phyloP scores from a whole-genome alignment of 2,329 filamentous ascomycete genomes.

The Aspergillus terreus region DNA sequence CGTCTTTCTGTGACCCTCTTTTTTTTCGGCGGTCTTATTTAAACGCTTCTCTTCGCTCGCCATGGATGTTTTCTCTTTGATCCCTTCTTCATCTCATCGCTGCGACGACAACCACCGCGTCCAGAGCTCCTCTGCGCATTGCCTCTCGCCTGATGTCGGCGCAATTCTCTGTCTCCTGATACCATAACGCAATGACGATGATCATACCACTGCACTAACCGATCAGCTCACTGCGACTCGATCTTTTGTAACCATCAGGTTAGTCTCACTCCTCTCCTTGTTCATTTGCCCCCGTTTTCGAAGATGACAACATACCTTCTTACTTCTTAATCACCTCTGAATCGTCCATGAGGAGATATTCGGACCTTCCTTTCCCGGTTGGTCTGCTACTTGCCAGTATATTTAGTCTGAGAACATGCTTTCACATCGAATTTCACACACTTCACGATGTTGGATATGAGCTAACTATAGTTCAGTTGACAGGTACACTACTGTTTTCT shows the following conservation, averaged over 20 bases:
- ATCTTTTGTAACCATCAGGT: slow-evolving; percentile 13
- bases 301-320: slow-evolving; percentile 58
- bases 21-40: slow-evolving; percentile 10
- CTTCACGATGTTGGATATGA: too few species aligned
- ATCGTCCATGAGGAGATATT: slow-evolving; percentile 64
- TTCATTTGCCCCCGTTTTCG: slow-evolving; percentile 20
- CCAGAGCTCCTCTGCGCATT: too few species aligned
- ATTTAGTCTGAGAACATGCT: slow-evolving; percentile 56
- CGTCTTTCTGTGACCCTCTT: neutral
- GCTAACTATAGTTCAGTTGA: too few species aligned
- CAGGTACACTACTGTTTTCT: too few species aligned
- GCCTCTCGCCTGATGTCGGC: neutral
- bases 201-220: slow-evolving; percentile 13
- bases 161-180: neutral
- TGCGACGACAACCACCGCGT: neutral
- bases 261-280: slow-evolving; percentile 15
- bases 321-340: slow-evolving; percentile 63
- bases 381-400: slow-evolving; percentile 71
- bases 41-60: slow-evolving; percentile 11
- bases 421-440: neutral
- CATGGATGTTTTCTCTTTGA: slow-evolving; percentile 12
- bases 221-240: slow-evolving; percentile 12
- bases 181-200: neutral
- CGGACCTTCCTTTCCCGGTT: slow-evolving; percentile 60
- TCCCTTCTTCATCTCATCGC: slow-evolving; percentile 7